Base-by-base conservation (phyloP, 1,139 yeast species). In the Yamadazyma membranifaciens region DNA sequence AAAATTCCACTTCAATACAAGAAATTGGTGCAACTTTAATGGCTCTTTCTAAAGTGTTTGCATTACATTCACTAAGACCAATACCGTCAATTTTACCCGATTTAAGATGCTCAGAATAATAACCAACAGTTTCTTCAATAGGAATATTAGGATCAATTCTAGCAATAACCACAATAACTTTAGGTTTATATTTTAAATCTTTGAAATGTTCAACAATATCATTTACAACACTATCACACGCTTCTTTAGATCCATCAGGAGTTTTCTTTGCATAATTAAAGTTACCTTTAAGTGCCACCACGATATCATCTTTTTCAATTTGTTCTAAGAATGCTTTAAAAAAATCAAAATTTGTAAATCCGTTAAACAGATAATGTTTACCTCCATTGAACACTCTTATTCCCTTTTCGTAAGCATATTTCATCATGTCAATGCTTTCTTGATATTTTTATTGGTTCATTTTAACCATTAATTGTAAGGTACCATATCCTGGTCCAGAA, bases 1-100 rank as follows among this genome's bases (percentile, higher is more conserved):
- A 84, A 45, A 81, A 72, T 62, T 87, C 95, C 38, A 83, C 70
- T 60, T 87, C 96, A 37, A 83, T 87, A 50, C 80, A 79, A 2
- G 78, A 70, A 43, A 87, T 70, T 25, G 81, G 81, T 20, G 56
- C 58, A 14, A 65, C 66, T 25, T 65, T 59, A 11, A 41, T 14
- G 1, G 91, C 88, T 45, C 73, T 72, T 20, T 63, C 58, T 44
- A 88, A 74, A 7, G 88, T 74, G 0, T 66, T 66, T 4, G 77
- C 80, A 30, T 77, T 69, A 26, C 80, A 85, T 60, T 87, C 95
- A 36, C 88, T 80, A 39, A 88, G 64, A 0, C 86, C 81, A 43
- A 83, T 73, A 10, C 84, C 87, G 40, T 78, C 81, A 47, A 86
- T 69, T 31, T 60, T 65, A 12, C 87, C 87, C 9, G 62, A 51